Base-by-base conservation (phyloP, 768 basidiomycete genomes). In the Clitopilus hobsonii region DNA sequence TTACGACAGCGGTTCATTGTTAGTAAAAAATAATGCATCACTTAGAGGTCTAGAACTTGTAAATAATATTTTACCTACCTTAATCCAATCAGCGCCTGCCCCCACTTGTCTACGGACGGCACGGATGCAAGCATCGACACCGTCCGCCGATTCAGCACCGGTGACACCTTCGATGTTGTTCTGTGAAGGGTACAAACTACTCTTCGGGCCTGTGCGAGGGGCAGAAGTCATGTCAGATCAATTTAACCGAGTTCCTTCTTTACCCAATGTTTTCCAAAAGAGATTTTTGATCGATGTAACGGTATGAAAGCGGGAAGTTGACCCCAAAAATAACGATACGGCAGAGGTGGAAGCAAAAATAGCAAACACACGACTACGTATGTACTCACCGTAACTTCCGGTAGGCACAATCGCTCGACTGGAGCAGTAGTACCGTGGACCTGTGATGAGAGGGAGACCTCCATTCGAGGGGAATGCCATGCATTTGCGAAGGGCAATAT, bases 61-160 rank as follows among this genome's bases (percentile, higher is more conserved):
- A 32, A 32, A 32, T 32, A 32, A 27, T 18, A 14, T 13, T 32
- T 14, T 53, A 47, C 49, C 22, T 56, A 81, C 80, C 76, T 86
- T 86, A 59, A 88, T 83, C 81, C 80, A 84, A 66, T 87, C 86
- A 3, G 85, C 80, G 6, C 84, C 84, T 11, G 81, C 78, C 26
- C 84, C 84, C 53, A 87, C 75, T 58, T 86, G 86, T 55, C 73
- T 74, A 24, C 84, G 72, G 5, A 85, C 81, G 11, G 78, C 83
- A 56, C 73, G 74, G 36, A 78, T 63, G 60, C 85, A 83, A 28
- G 73, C 81, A 27, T 77, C 78, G 22, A 74, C 67, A 0, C 85
- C 86, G 58, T 87, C 84, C 1, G 77, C 84, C 3, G 75, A 74
- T 55, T 84, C 79, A 7, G 83, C 82, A 5, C 85, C 82, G 3